Conservation (phyloP, 108 stramenopile species). For the Nitzschia putrida region DNA sequence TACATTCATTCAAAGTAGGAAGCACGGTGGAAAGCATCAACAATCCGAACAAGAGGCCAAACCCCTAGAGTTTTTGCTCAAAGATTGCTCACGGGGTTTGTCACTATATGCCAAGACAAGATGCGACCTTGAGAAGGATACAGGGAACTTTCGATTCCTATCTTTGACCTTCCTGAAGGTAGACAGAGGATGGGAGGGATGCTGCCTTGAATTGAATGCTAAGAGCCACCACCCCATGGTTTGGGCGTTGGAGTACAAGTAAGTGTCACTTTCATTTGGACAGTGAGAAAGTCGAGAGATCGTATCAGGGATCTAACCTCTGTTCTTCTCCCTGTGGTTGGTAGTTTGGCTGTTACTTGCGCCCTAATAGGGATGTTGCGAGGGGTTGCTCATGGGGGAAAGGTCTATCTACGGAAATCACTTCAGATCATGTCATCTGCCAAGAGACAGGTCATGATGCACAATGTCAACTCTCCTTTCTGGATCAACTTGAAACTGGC, state of each 20-base stretch:
- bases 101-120: neutral
- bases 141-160: neutral
- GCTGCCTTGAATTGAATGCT: neutral
- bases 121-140: neutral
- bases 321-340: too few relatives aligned
- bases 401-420: neutral
- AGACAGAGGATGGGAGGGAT: neutral
- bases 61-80: slow-evolving; percentile 7
- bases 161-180: slow-evolving; percentile 7
- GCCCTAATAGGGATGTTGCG: slow-evolving; percentile 1
- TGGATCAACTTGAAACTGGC: slow-evolving; percentile 17
- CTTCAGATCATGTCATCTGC: slow-evolving; percentile 2
- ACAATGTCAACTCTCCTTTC: slow-evolving; percentile 6
- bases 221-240: neutral
- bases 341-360: slow-evolving; percentile 4
- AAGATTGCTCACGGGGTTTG: slow-evolving; percentile 12
- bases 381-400: neutral
- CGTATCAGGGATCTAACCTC: neutral
- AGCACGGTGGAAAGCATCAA: neutral
- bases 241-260: slow-evolving; percentile 18
- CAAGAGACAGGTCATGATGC: slow-evolving; percentile 8
- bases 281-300: neutral
- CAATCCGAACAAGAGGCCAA: neutral
- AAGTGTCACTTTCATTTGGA: neutral
- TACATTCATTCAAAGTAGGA: slow-evolving; percentile 1